Percentiles rank a stretch among this genome's conserved stretches.
Conservation (phyloP, 805 yeast genomes). For the Lipomyces oligophaga region DNA sequence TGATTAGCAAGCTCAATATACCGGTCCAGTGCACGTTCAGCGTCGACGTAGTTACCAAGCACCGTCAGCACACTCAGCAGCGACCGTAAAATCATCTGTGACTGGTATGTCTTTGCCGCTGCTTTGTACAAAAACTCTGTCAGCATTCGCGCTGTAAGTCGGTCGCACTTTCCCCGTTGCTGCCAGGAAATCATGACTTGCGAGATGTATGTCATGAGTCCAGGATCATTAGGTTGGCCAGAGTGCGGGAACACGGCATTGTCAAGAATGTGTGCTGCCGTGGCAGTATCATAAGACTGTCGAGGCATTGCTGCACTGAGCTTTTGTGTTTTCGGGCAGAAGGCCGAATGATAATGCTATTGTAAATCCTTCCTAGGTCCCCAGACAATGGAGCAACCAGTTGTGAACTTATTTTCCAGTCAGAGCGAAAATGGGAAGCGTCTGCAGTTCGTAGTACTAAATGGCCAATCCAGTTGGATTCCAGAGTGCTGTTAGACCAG, state of each 20-base stretch:
- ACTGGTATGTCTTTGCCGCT: constrained; percentile 27
- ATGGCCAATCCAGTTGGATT: no score
- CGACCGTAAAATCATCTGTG: constrained; percentile 20
- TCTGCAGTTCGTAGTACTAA: no score
- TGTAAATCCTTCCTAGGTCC: no score
- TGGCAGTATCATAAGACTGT: constrained; percentile 23
- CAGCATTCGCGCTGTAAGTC: constrained; percentile 19
- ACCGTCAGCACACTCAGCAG: constrained; percentile 16
- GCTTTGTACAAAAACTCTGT: constrained; percentile 25
- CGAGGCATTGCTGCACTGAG: constrained; percentile 3
- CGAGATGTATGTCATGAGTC: constrained; percentile 21
- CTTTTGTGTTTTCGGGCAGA: no score
- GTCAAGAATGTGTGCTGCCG: constrained; percentile 16
- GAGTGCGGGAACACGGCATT: constrained; percentile 23
- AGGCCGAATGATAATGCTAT: no score
- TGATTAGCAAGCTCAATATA: constrained; percentile 23
- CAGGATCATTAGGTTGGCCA: constrained; percentile 24
- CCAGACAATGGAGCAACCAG: no score
- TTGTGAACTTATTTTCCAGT: no score
- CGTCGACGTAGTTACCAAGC: constrained; percentile 22
- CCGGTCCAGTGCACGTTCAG: constrained; percentile 18
- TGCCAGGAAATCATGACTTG: constrained; percentile 15
- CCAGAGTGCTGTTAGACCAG: no score
- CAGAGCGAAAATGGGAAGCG: no score
- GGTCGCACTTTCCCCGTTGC: constrained; percentile 17